Evolutionary conservation across 352 stramenopile genomes (phyloP), one percentile per base, ranked within the genome.

Genomic region (Phytophthora cryptogea): DNA sequence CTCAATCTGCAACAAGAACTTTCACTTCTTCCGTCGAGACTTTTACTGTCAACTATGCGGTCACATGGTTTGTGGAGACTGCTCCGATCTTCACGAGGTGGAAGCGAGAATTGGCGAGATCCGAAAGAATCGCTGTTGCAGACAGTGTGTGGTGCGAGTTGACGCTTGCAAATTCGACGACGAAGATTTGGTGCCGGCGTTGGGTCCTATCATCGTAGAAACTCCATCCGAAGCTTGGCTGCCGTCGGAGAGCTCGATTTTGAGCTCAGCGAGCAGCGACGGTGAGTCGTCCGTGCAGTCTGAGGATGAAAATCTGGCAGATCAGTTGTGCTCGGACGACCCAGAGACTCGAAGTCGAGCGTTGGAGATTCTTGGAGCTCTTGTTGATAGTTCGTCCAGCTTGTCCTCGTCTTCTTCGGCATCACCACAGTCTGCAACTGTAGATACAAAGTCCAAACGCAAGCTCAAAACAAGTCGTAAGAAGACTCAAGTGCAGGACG

Each of bases 21-120:
- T 88, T 36, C 50, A 57, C 32, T 72, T 88, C 33, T 76, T 80
- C 23, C 75, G 75, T 26, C 59, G 63, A 2, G 71, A 86, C 35
- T 72, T 77, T 27, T 83, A 74, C 62, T 88, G 78, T 47, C 70
- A 88, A 26, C 53, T 88, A 8, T 88, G 76, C 35, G 75, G 78
- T 8, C 67, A 85, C 63, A 68, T 74, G 40, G 73, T 81, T 1
- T 88, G 76, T 51, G 40, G 48, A 23, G 67, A 80, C 20, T 88
- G 76, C 61, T 86, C 76, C 5, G 26, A 63, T 26, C 37, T 76
- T 16, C 79, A 82, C 62, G 76, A 86, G 17, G 76, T 88, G 17
- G 74, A 86, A 33, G 62, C 65, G 27, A 63, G 60, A 8, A 59
- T 85, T 36, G 76, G 78, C 7, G 65, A 76, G 8, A 49, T 85